These are phyloP conservation scores for Saprolegnia diclina DNA, from an alignment of 352 stramenopile genomes.

Conservation along the genomic window DNA sequence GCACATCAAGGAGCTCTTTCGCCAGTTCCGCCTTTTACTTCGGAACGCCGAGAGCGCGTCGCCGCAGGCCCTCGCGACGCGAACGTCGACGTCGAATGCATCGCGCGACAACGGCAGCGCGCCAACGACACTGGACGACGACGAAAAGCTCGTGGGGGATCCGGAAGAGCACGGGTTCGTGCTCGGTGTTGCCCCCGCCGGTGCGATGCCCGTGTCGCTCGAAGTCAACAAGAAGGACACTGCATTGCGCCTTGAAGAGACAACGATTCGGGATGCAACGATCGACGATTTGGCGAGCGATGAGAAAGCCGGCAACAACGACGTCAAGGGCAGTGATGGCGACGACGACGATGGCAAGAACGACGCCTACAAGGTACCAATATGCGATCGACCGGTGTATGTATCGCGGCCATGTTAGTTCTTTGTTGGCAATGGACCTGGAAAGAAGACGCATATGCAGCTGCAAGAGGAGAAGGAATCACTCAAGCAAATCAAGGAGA, in stretches of 20 bases:
- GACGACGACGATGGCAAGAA: slow-evolving; percentile 41
- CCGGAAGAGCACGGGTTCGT: slow-evolving; percentile 48
- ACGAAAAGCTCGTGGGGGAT: slow-evolving; percentile 50
- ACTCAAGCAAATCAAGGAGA: slow-evolving; percentile 63
- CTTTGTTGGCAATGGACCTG: slow-evolving; percentile 48
- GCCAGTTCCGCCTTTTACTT: slow-evolving; percentile 86
- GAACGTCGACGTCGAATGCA: slow-evolving; percentile 27
- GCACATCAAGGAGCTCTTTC: slow-evolving; percentile 89
- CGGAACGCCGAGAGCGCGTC: slow-evolving; percentile 44
- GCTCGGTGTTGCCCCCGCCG: slow-evolving; percentile 46
- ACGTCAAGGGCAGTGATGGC: slow-evolving; percentile 31
- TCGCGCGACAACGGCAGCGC: slow-evolving; percentile 25
- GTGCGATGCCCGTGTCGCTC: slow-evolving; percentile 58
- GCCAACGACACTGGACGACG: slow-evolving; percentile 21
- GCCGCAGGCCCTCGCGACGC: slow-evolving; percentile 23
- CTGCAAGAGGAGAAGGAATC: slow-evolving; percentile 72
- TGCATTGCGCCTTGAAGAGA: slow-evolving; percentile 30
- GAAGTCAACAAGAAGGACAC: slow-evolving; percentile 45
- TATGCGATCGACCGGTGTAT: background rate
- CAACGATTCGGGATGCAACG: slow-evolving; percentile 1
- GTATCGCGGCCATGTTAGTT: too few species aligned
- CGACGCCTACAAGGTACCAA: slow-evolving; percentile 50
- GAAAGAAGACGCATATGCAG: slow-evolving; percentile 51
- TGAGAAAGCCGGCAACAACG: slow-evolving; percentile 32
- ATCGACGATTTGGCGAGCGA: slow-evolving; percentile 27